A percentile compares a stretch with the other conserved stretches of the same genome.
Evolutionary conservation across 2,329 filamentous ascomycete genomes (phyloP).

Genomic region (Pyrenochaeta sp.): DNA sequence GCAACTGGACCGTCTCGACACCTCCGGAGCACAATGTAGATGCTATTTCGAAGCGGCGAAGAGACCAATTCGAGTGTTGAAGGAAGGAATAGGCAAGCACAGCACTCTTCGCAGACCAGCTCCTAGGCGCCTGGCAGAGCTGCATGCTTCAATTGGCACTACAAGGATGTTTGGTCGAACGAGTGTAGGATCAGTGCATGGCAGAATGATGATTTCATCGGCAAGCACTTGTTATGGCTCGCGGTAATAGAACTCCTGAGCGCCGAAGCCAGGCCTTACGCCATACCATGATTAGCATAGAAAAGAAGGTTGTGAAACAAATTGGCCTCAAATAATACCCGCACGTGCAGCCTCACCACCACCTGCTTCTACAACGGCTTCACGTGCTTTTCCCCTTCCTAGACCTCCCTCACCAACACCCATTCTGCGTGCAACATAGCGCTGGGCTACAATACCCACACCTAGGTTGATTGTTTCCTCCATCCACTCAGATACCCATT

Average conservation of each 20-base stretch:
- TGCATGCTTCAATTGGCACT: neutral
- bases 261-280: constrained; percentile 2
- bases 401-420: constrained; percentile 85
- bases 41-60: neutral
- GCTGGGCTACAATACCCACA: constrained; percentile 87
- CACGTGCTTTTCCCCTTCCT: constrained; percentile 65
- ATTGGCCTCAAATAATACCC: constrained; percentile 41
- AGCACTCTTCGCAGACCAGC: neutral
- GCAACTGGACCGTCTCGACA: neutral
- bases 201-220: constrained; percentile 1
- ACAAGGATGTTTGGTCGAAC: neutral
- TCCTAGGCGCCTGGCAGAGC: neutral
- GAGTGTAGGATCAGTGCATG: neutral
- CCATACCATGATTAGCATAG: constrained; percentile 7
- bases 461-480: constrained; percentile 83
- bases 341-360: constrained; percentile 70
- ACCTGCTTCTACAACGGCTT: constrained; percentile 63
- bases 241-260: neutral
- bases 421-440: constrained; percentile 95
- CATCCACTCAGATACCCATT: constrained; percentile 98
- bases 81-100: neutral
- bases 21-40: neutral
- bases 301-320: neutral
- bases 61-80: neutral
- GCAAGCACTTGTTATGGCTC: constrained; percentile 7